Conservation (phyloP, 129 eudicot genomes). For the Tanacetum coccineum region DNA sequence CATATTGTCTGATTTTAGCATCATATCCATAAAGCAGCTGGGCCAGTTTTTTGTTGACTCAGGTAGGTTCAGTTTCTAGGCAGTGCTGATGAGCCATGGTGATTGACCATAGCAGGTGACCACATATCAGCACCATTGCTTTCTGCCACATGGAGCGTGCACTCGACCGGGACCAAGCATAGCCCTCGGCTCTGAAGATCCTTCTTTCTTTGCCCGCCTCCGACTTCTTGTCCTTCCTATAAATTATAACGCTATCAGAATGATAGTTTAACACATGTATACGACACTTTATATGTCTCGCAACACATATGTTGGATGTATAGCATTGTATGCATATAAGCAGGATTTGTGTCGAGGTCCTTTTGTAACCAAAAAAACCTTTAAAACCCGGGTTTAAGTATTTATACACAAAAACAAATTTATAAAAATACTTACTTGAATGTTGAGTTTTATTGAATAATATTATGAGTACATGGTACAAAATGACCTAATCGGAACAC, state of each 20-base stretch:
- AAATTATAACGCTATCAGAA: not conserved
- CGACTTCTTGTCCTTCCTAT: conserved; percentile 32
- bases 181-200: conserved; percentile 55
- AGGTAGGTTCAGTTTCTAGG: conserved; percentile 3
- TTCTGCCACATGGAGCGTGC: conserved; percentile 55
- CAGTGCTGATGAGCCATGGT: conserved; percentile 21
- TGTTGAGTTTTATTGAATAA: no score
- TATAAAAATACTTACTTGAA: no score
- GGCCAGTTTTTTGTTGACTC: conserved; percentile 14
- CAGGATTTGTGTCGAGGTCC: no score
- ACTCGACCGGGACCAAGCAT: conserved; percentile 72
- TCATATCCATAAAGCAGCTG: conserved; percentile 19
- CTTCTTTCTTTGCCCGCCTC: conserved; percentile 24
- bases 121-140: conserved; percentile 82
- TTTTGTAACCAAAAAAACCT: no score
- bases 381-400: no score
- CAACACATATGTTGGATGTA: no score
- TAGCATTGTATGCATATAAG: no score
- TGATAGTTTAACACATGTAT: not conserved
- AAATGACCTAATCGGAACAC: no score
- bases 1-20: conserved; percentile 18
- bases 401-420: no score
- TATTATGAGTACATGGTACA: no score
- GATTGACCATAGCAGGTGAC: conserved; percentile 58
- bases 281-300: no score